Evolutionary conservation across 2,329 filamentous ascomycete species (phyloP).

Genomic region (Remersonia thermophila): DNA sequence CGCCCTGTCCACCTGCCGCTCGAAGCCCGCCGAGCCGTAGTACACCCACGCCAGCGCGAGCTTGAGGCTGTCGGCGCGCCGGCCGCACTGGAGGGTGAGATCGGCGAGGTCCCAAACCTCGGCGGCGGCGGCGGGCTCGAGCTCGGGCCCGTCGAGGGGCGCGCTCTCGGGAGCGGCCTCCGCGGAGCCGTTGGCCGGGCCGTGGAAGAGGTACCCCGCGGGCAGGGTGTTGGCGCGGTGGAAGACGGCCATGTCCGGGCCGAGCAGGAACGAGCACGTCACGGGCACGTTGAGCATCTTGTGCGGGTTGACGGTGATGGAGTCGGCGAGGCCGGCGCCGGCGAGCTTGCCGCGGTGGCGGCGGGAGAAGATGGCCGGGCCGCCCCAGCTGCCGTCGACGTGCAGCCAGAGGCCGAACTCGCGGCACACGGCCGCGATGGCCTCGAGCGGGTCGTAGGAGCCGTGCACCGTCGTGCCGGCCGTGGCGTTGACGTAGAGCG

Average conservation of each 20-base stretch:
- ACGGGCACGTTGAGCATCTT: slow-evolving; percentile 92
- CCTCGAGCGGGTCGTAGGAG: slow-evolving; percentile 38
- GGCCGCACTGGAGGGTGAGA: slow-evolving; percentile 84
- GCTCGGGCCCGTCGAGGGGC: not conserved
- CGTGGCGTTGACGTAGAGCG: slow-evolving; percentile 91
- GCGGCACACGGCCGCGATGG: slow-evolving; percentile 16
- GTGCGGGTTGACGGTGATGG: slow-evolving; percentile 81
- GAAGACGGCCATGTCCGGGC: slow-evolving; percentile 62
- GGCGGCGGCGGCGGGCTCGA: not conserved
- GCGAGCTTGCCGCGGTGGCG: slow-evolving; percentile 49
- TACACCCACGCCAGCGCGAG: slow-evolving; percentile 82
- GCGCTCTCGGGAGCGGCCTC: not conserved
- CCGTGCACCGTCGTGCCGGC: slow-evolving; percentile 90
- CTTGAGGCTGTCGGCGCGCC: slow-evolving; percentile 75
- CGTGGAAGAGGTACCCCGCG: slow-evolving; percentile 77
- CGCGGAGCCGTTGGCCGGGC: slow-evolving; percentile 19
- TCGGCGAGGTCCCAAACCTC: slow-evolving; percentile 86
- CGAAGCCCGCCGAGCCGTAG: slow-evolving; percentile 68
- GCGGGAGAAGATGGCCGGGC: slow-evolving; percentile 65
- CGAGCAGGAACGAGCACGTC: slow-evolving; percentile 82
- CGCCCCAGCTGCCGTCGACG: slow-evolving; percentile 87
- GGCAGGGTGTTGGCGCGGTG: slow-evolving; percentile 74
- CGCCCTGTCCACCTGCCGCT: slow-evolving; percentile 54
- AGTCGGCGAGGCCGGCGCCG: slow-evolving; percentile 65
- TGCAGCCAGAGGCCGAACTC: slow-evolving; percentile 68